A percentile compares a stretch with the other conserved stretches of the same genome.
Conservation (phyloP, 495 filamentous ascomycete genomes). For the Pseudevernia furfuracea region DNA sequence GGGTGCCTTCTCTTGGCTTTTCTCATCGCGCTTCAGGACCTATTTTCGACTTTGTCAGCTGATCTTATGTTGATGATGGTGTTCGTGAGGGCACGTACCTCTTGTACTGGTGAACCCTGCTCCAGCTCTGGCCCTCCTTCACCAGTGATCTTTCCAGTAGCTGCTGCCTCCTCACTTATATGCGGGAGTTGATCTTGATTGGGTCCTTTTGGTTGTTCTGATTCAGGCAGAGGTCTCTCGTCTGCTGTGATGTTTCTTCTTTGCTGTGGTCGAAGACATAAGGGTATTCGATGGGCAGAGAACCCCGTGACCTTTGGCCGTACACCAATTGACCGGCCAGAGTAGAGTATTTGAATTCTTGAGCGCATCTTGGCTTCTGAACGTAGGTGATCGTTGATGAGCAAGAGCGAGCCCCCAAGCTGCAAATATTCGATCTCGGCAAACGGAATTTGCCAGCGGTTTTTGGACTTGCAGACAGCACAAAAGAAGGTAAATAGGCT, state of each 20-base stretch:
- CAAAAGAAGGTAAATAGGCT: no score
- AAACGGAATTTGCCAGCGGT: not conserved
- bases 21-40: slow-evolving; percentile 58
- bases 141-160: slow-evolving; percentile 48
- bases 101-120: slow-evolving; percentile 58
- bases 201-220: slow-evolving; percentile 36
- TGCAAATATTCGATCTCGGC: not conserved
- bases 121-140: slow-evolving; percentile 50
- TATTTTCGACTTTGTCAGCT: slow-evolving; percentile 29
- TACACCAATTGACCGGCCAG: slow-evolving; percentile 4
- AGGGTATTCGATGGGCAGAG: slow-evolving; percentile 1
- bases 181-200: slow-evolving; percentile 50
- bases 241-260: slow-evolving; percentile 28
- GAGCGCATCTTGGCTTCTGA: slow-evolving; percentile 15
- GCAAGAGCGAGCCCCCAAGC: not conserved
- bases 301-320: not conserved
- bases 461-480: not conserved
- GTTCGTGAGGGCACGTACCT: slow-evolving; percentile 40
- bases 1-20: slow-evolving; percentile 56
- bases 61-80: slow-evolving; percentile 9
- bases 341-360: slow-evolving; percentile 6
- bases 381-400: not conserved
- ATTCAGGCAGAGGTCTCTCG: slow-evolving; percentile 37
- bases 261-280: slow-evolving; percentile 20
- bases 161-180: slow-evolving; percentile 59